Percentiles rank a stretch among this genome's conserved stretches.
These are phyloP conservation scores for Acanthamoeba royreba DNA, from an alignment of 208 protist species.

Conservation along the genomic window DNA sequence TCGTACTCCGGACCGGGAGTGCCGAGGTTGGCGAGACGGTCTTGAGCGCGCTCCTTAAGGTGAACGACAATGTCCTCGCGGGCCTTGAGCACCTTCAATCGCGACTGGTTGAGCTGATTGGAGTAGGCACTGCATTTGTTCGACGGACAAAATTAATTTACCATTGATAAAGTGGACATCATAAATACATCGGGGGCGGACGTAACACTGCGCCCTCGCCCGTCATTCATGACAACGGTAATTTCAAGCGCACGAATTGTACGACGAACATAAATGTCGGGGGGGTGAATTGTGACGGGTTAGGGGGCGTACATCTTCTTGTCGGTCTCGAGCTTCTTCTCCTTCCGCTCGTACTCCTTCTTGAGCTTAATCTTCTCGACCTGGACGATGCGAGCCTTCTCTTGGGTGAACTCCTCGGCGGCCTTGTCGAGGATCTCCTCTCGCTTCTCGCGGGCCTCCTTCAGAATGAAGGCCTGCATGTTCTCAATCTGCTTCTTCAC, in stretches of 20 bases:
- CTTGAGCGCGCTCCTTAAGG: slow-evolving; percentile 60
- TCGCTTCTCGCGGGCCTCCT: slow-evolving; percentile 84
- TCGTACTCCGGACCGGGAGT: slow-evolving; percentile 70
- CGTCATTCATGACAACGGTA: not conserved
- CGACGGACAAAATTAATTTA: not conserved
- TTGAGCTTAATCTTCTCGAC: slow-evolving; percentile 83
- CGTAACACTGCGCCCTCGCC: not conserved
- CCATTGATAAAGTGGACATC: not conserved
- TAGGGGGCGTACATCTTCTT: slow-evolving; percentile 75
- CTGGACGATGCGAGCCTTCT: slow-evolving; percentile 83
- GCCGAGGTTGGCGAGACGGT: slow-evolving; percentile 66
- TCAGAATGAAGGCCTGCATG: slow-evolving; percentile 85
- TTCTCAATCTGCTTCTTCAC: slow-evolving; percentile 76
- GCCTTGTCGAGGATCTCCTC: slow-evolving; percentile 83
- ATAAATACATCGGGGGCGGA: not conserved
- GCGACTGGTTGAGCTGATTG: slow-evolving; percentile 78
- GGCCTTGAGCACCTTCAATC: slow-evolving; percentile 79
- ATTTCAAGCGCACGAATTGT: not conserved
- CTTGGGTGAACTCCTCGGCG: slow-evolving; percentile 85
- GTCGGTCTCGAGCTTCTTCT: slow-evolving; percentile 83
- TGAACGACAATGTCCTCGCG: slow-evolving; percentile 71
- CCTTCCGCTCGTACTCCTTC: slow-evolving; percentile 80
- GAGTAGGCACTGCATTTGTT: slow-evolving; percentile 67
- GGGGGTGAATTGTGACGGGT: not conserved
- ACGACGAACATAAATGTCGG: not conserved